A percentile compares a stretch with the other conserved stretches of the same genome.
phyloP scores from a whole-genome alignment of 768 basidiomycete species.

The Mycena epipterygia region DNA sequence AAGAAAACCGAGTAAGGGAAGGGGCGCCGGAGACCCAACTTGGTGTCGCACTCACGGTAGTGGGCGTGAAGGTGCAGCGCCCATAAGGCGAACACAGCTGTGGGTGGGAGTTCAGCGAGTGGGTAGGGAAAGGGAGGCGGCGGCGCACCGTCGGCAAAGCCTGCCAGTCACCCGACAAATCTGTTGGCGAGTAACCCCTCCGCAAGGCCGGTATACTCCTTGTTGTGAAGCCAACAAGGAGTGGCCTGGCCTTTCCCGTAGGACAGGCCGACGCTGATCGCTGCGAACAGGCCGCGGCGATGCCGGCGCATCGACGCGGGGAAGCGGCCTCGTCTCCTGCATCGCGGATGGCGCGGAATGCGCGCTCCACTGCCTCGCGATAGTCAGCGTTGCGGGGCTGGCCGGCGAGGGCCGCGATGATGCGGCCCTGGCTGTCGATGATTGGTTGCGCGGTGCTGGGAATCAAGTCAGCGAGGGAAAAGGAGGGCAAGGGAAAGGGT shows the following conservation, averaged over 20 bases:
- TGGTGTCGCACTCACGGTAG: conserved; percentile 20
- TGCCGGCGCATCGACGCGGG: neutral
- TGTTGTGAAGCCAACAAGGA: conserved; percentile 11
- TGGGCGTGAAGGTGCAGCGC: conserved; percentile 27
- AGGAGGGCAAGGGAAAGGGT: neutral
- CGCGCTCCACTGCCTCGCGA: neutral
- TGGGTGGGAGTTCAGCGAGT: neutral
- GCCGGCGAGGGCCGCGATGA: conserved; percentile 28
- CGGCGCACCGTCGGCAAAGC: conserved; percentile 33
- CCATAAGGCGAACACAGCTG: conserved; percentile 32
- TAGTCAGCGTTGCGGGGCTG: conserved; percentile 4
- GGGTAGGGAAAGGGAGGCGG: neutral
- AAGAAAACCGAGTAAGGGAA: too few species aligned
- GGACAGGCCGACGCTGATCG: conserved; percentile 32
- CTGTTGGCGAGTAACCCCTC: conserved; percentile 12
- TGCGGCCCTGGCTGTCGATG: neutral
- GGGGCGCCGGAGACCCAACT: too few species aligned
- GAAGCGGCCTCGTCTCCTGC: neutral
- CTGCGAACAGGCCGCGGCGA: conserved; percentile 33
- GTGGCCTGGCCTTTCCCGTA: conserved; percentile 42
- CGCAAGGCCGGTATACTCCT: neutral
- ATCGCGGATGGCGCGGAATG: neutral
- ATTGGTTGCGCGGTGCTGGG: neutral
- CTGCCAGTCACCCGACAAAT: conserved; percentile 18
- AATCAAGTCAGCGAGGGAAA: neutral